Evolutionary conservation across 1,284 basidiomycete species (phyloP), one percentile per base, ranked within the genome.

Genomic region (Fomitopsis palustris): DNA sequence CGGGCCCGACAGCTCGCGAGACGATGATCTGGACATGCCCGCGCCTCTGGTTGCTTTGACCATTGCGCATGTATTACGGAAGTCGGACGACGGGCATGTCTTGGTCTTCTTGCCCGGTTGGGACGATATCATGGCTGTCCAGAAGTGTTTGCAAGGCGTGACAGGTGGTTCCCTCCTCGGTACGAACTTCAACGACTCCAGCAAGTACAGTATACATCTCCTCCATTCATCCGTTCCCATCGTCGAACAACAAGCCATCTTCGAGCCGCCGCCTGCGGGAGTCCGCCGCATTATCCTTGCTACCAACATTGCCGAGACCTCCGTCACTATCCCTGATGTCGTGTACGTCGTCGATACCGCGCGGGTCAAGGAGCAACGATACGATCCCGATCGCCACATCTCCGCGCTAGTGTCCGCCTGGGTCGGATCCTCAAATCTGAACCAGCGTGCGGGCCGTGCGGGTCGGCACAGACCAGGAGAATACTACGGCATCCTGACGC

Each of bases 271-370:
- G 16, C 81, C 86, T 0, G 65, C 72, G 2, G 92, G 93, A 19
- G 82, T 95, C 21, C 87, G 96, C 61, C 86, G 94, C 19, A 81
- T 98, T 70, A 96, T 98, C 65, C 80, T 98, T 42, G 86, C 96
- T 3, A 98, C 96, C 51, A 98, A 98, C 74, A 96, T 98, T 61
- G 96, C 96, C 14, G 96, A 98, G 77, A 97, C 95, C 1, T 95
- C 93, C 5, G 84, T 98, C 65, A 98, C 96, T 1, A 98, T 98
- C 65, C 96, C 96, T 1, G 93, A 98, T 69, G 95, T 98, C 29
- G 95, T 97, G 6, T 96, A 94, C 70, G 96, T 98, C 53, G 87
- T 98, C 49, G 96, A 98, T 70, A 85, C 91, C 0, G 96, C 84
- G 25, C 89, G 90, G 69, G 84, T 96, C 71, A 97, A 96, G 75